phyloP scores from a whole-genome alignment of 495 filamentous ascomycete species.

The Monascus purpureus region DNA sequence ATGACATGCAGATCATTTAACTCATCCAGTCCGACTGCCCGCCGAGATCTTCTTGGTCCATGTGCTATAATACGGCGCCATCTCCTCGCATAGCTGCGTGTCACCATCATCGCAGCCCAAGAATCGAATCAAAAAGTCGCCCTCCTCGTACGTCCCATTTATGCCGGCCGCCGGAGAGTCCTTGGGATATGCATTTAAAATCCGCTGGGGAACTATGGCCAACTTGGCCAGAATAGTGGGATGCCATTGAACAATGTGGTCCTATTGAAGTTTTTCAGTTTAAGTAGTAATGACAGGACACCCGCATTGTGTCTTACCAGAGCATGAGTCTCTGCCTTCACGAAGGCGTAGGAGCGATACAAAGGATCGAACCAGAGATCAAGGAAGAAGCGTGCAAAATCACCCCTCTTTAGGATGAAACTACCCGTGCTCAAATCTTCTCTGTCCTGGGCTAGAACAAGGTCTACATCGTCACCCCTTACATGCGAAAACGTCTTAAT shows the following conservation, averaged over 20 bases:
- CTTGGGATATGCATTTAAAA: constrained; percentile 61
- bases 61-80: constrained; percentile 38
- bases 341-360: constrained; percentile 87
- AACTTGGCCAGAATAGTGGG: constrained; percentile 88
- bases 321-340: constrained; percentile 85
- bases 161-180: constrained; percentile 27
- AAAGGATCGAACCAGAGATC: constrained; percentile 96
- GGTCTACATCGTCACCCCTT: constrained; percentile 58
- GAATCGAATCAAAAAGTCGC: constrained; percentile 73
- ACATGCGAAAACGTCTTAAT: constrained; percentile 89
- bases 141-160: constrained; percentile 48
- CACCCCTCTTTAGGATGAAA: constrained; percentile 67
- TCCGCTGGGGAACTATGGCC: constrained; percentile 69
- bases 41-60: constrained; percentile 33
- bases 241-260: constrained; percentile 94
- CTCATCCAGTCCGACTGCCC: constrained; percentile 7
- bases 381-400: constrained; percentile 85
- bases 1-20: background rate
- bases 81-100: constrained; percentile 55
- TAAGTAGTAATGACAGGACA: constrained; percentile 2
- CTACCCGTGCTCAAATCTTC: constrained; percentile 65
- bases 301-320: constrained; percentile 70
- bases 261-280: constrained; percentile 29
- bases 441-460: constrained; percentile 74
- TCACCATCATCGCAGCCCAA: constrained; percentile 47